Evolutionary conservation across 2,329 filamentous ascomycete genomes (phyloP).

Genomic region (Nemania sp.): DNA sequence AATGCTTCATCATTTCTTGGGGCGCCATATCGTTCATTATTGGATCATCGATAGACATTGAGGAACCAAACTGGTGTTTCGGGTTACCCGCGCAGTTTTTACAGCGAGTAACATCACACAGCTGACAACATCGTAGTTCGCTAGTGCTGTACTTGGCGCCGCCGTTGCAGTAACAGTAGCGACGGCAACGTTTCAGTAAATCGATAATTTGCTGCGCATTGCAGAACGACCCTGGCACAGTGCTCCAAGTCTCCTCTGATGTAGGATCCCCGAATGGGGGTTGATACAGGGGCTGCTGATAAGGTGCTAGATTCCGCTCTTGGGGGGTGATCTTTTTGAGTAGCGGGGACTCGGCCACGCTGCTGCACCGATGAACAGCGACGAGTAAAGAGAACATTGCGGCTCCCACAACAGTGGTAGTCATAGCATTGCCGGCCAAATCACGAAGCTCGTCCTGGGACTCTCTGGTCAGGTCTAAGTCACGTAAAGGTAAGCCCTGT

Average conservation of each 20-base stretch:
- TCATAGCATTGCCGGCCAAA: slow-evolving; percentile 81
- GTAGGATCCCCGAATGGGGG: background rate
- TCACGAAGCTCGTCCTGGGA: slow-evolving; percentile 66
- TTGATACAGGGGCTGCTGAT: slow-evolving; percentile 16
- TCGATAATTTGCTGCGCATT: slow-evolving; percentile 22
- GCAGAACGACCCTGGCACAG: background rate
- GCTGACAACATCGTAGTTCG: slow-evolving; percentile 37
- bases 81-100: slow-evolving; percentile 47
- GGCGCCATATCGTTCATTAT: slow-evolving; percentile 28
- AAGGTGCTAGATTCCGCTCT: background rate
- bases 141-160: slow-evolving; percentile 39
- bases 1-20: slow-evolving; percentile 29
- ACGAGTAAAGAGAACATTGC: slow-evolving; percentile 64
- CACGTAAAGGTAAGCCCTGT: slow-evolving; percentile 70
- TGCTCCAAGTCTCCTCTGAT: slow-evolving; percentile 14
- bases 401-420: slow-evolving; percentile 69
- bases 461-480: slow-evolving; percentile 67
- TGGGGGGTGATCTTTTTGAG: slow-evolving; percentile 1
- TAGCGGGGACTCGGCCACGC: background rate
- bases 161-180: slow-evolving; percentile 45
- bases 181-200: slow-evolving; percentile 30
- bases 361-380: slow-evolving; percentile 24
- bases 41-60: slow-evolving; percentile 25
- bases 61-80: slow-evolving; percentile 34
- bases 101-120: slow-evolving; percentile 46